Evolutionary conservation across 345 rosid species (phyloP).

Genomic region (Anastatica hierochuntica): DNA sequence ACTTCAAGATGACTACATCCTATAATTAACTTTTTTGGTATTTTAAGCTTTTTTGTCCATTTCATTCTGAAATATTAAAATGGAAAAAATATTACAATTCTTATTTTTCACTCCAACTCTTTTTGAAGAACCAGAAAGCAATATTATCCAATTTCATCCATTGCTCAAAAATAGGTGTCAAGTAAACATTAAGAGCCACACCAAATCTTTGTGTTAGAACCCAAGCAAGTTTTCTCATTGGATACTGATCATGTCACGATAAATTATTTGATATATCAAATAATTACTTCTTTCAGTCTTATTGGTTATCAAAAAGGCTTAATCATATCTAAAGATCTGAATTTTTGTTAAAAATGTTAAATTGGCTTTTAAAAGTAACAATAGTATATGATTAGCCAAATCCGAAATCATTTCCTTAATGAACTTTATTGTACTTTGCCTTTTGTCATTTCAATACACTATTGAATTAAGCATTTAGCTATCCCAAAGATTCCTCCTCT

Average conservation of each 20-base stretch:
- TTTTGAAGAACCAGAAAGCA: neutral
- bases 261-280: neutral
- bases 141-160: neutral
- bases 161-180: slow-evolving; percentile 8
- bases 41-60: too few relatives aligned
- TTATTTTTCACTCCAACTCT: slow-evolving; percentile 14
- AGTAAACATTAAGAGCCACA: slow-evolving; percentile 13
- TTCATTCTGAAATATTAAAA: too few relatives aligned
- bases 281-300: neutral
- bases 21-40: too few relatives aligned
- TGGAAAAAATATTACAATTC: neutral
- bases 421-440: too few relatives aligned
- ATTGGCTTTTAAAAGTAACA: neutral
- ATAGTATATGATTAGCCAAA: neutral
- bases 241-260: slow-evolving; percentile 18
- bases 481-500: slow-evolving; percentile 6
- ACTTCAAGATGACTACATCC: too few relatives aligned
- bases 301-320: slow-evolving; percentile 8
- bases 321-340: slow-evolving; percentile 10
- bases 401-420: slow-evolving; percentile 19
- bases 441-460: slow-evolving; percentile 5
- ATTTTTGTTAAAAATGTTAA: neutral
- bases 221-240: slow-evolving; percentile 8
- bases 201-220: slow-evolving; percentile 16
- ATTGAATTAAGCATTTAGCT: slow-evolving; percentile 14